Percentiles rank a stretch among this genome's conserved stretches.
Evolutionary conservation across 805 yeast genomes (phyloP).

Genomic region (Pichia membranifaciens): DNA sequence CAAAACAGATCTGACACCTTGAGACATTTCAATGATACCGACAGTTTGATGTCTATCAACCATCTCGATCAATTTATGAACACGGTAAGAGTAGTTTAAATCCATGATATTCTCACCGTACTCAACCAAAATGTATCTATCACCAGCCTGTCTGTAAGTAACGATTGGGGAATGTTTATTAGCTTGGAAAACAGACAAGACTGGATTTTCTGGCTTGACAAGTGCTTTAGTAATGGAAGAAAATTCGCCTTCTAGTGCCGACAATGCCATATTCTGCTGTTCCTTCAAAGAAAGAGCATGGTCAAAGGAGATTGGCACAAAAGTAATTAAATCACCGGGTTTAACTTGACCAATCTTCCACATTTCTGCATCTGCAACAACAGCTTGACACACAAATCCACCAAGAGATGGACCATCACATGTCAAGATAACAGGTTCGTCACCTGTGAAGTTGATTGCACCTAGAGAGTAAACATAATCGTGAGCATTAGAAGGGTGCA

Average conservation of each 20-base stretch:
- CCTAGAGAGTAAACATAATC: conserved; percentile 96
- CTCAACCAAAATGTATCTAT: conserved; percentile 84
- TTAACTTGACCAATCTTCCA: conserved; percentile 98
- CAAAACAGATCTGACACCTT: conserved; percentile 92
- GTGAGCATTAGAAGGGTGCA: conserved; percentile 98
- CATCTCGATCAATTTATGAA: conserved; percentile 72
- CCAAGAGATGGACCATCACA: conserved; percentile 98
- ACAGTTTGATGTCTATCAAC: conserved; percentile 57
- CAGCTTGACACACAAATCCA: conserved; percentile 96
- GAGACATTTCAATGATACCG: conserved; percentile 94
- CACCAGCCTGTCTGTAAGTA: conserved; percentile 95
- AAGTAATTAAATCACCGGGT: conserved; percentile 83
- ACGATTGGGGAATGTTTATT: conserved; percentile 56
- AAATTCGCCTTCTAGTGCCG: conserved; percentile 36
- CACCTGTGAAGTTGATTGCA: conserved; percentile 97
- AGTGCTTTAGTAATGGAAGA: conserved; percentile 31
- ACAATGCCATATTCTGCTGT: conserved; percentile 53
- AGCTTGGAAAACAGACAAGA: conserved; percentile 48
- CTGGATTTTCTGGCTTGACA: conserved; percentile 59
- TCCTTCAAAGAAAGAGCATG: conserved; percentile 60
- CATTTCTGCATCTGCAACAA: conserved; percentile 91
- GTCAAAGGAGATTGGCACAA: conserved; percentile 69
- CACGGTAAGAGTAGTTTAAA: conserved; percentile 77
- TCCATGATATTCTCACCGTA: conserved; percentile 89
- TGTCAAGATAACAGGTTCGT: conserved; percentile 93